Evolutionary conservation across 176 grass and related monocot species (phyloP), one percentile per base, ranked within the genome.

Genomic region (Pontederia crassipes): DNA sequence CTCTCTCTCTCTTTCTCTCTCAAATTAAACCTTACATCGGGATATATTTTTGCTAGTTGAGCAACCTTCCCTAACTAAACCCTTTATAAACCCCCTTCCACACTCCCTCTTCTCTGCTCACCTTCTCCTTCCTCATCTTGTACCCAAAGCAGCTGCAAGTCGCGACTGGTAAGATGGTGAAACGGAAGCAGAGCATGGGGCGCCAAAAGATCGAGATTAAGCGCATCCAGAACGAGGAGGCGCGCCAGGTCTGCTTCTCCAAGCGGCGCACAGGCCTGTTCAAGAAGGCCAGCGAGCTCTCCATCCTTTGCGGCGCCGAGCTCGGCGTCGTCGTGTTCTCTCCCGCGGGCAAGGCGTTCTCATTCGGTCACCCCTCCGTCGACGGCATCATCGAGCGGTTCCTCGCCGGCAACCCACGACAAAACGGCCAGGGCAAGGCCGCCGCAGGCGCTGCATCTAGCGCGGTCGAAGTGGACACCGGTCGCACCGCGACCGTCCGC

Each of bases 271-370:
- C 49, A 16, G 60, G 71, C 5, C 59, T 74, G 12, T 74, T 74
- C 71, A 74, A 64, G 59, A 74, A 74, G 60, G 71, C 71, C 16
- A 74, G 71, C 71, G 60, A 74, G 71, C 51, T 74, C 2, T 56
- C 71, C 17, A 64, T 74, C 71, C 71, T 74, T 45, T 74, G 71
- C 60, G 71, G 71, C 11, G 51, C 71, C 1, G 71, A 74, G 50
- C 46, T 64, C 15, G 59, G 71, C 35, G 71, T 64, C 11, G 60
- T 74, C 8, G 71, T 64, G 4, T 74, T 74, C 71, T 74, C 71
- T 17, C 71, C 60, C 3, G 60, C 71, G 17, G 60, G 71, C 59
- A 74, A 74, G 71, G 71, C 61, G 4, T 74, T 74, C 71, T 74
- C 71, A 32, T 74, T 74, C 18, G 71, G 71, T 29, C 71, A 74